A percentile compares a stretch with the other conserved stretches of the same genome.
These are phyloP conservation scores for Sporisorium reilianum DNA, from an alignment of 1,284 basidiomycete species.

Conservation along the genomic window DNA sequence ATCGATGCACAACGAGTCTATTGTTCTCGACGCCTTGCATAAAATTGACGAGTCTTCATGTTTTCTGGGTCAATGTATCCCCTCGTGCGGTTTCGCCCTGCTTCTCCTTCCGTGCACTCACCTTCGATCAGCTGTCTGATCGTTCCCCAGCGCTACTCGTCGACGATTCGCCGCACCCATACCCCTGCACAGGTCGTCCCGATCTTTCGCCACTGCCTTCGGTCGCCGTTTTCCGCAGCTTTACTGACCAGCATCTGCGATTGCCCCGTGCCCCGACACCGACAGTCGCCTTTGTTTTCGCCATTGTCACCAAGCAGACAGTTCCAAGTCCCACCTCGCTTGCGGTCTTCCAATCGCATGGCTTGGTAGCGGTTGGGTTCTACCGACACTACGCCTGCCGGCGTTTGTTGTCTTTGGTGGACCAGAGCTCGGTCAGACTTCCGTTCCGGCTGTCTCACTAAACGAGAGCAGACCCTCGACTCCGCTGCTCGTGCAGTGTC, in stretches of 20 bases:
- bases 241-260: neutral
- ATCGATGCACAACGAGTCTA: neutral
- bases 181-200: no score
- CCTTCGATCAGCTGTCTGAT: no score
- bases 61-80: no score
- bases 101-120: no score
- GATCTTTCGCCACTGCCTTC: neutral
- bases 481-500: neutral
- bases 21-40: slow-evolving; percentile 3
- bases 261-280: neutral
- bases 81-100: no score
- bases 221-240: neutral
- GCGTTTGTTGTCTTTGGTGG: neutral
- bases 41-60: no score
- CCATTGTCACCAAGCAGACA: no score
- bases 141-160: no score
- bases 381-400: neutral
- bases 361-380: neutral
- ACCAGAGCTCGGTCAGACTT: neutral
- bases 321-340: neutral
- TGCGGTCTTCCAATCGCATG: neutral
- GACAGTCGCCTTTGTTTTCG: neutral
- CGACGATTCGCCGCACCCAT: no score
- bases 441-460: neutral
- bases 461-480: neutral